Evolutionary conservation across 768 basidiomycete species (phyloP).

Genomic region (Phanerodontia chrysosporium): DNA sequence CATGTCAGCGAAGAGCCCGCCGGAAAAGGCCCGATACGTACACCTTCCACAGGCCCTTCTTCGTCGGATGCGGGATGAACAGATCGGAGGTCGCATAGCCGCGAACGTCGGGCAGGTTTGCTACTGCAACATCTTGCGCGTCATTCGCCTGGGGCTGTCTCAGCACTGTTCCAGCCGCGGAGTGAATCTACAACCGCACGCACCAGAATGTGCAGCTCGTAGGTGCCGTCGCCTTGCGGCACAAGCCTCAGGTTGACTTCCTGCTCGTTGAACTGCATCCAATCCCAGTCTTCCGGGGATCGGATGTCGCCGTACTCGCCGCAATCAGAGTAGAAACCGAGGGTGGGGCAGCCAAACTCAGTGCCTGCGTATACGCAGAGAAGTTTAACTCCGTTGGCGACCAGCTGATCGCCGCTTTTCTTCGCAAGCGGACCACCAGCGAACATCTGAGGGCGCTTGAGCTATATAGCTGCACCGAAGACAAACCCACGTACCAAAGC

Average conservation of each 20-base stretch:
- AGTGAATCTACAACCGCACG: background rate
- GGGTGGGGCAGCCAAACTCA: slow-evolving; percentile 10
- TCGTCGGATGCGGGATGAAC: slow-evolving; percentile 13
- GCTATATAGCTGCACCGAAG: background rate
- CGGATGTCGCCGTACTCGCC: no score
- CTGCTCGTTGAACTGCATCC: slow-evolving; percentile 6
- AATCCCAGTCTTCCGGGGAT: slow-evolving; percentile 11
- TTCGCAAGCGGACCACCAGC: slow-evolving; percentile 13
- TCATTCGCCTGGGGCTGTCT: slow-evolving; percentile 2
- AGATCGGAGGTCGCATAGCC: slow-evolving; percentile 16
- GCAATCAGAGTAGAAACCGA: background rate
- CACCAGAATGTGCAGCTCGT: slow-evolving; percentile 13
- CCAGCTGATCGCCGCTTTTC: slow-evolving; percentile 7
- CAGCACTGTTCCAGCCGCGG: background rate
- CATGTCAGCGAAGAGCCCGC: background rate
- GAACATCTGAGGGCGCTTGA: slow-evolving; percentile 1
- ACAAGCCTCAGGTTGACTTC: slow-evolving; percentile 6
- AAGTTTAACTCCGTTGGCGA: slow-evolving; percentile 1
- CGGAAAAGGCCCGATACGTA: background rate
- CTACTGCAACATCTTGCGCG: slow-evolving; percentile 8
- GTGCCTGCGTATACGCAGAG: slow-evolving; percentile 11
- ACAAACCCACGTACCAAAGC: background rate
- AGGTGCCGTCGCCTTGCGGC: slow-evolving; percentile 12
- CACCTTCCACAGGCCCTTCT: slow-evolving; percentile 15
- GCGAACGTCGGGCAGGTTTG: slow-evolving; percentile 8